Base-by-base conservation (phyloP, 176 grass and related monocot genomes). In the Aegilops tauschii region DNA sequence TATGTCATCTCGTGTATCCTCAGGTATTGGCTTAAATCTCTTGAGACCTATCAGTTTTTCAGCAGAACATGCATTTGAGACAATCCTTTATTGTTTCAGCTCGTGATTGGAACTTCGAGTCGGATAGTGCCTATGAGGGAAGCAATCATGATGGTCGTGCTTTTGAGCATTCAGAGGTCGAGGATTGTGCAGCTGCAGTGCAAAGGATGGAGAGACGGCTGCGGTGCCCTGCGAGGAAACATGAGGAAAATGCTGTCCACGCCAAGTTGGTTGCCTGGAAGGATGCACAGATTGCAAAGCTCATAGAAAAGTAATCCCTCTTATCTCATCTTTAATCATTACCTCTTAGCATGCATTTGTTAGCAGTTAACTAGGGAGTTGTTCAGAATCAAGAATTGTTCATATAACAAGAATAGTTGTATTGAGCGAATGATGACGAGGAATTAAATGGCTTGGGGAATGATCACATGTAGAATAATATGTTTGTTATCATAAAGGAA, bases 181-280 rank as follows among this genome's bases (percentile, higher is more conserved):
- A 90, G 30, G 88, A 73, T 40, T 47, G 29, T 85, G 61, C 78
- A 56, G 86, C 61, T 66, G 52, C 61, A 68, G 79, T 18, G 31
- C 79, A 45, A 37, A 86, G 82, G 68, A 73, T 82, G 82, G 63
- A 85, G 65, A 87, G 78, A 50, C 78, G 73, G 47, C 6, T 85
- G 30, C 79, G 35, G 58, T 63, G 67, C 68, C 75, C 82, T 44
- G 65, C 21, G 21, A 39, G 66, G 56, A 90, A 82, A 86, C 49
- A 72, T 2, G 63, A 52, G 66, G 79, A 71, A 62, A 72, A 86
- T 84, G 70, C 68, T 50, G 69, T 94, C 61, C 88, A 86, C 13
- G 62, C 86, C 84, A 90, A 92, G 75, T 87, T 94, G 78, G 89
- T 85, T 86, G 81, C 77, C 72, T 97, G 90, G 95, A 94, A 91